These are phyloP conservation scores for Pisolithus microcarpus DNA, from an alignment of 768 basidiomycete genomes.

Conservation along the genomic window DNA sequence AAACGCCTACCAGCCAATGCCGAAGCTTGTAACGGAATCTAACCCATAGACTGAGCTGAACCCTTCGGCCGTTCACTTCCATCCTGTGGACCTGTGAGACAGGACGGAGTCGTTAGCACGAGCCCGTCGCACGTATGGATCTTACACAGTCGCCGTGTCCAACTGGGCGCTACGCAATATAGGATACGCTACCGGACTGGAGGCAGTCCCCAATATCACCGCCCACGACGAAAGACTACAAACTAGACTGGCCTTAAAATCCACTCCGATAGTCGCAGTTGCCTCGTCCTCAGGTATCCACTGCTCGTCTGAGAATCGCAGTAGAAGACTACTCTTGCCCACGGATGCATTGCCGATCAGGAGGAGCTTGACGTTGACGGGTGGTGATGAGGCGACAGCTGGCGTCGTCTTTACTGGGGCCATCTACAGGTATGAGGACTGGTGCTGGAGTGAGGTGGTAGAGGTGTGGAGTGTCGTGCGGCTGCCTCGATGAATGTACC, in stretches of 20 bases:
- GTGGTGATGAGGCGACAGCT: too few species aligned
- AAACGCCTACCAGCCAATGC: not conserved
- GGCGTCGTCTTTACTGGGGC: too few species aligned
- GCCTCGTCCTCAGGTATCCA: conserved; percentile 83
- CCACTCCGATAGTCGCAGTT: conserved; percentile 78
- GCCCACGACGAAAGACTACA: not conserved
- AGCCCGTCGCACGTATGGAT: not conserved
- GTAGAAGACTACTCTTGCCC: conserved; percentile 83
- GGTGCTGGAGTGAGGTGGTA: too few species aligned
- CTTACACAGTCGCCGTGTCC: not conserved
- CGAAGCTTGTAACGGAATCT: conserved; percentile 18
- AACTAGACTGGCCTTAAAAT: conserved; percentile 62
- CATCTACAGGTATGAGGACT: too few species aligned
- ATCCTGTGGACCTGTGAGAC: conserved; percentile 71
- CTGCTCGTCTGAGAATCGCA: conserved; percentile 95
- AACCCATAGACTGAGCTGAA: conserved; percentile 97
- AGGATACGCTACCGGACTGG: not conserved
- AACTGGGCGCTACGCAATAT: not conserved
- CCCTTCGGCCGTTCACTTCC: conserved; percentile 74
- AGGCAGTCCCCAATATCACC: not conserved
- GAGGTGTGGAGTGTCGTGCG: too few species aligned
- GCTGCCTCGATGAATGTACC: too few species aligned
- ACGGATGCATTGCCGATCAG: conserved; percentile 87
- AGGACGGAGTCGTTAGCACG: not conserved
- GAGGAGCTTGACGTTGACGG: conserved; percentile 60